Conservation (phyloP, 495 filamentous ascomycete species). For the Terfezia boudieri region DNA sequence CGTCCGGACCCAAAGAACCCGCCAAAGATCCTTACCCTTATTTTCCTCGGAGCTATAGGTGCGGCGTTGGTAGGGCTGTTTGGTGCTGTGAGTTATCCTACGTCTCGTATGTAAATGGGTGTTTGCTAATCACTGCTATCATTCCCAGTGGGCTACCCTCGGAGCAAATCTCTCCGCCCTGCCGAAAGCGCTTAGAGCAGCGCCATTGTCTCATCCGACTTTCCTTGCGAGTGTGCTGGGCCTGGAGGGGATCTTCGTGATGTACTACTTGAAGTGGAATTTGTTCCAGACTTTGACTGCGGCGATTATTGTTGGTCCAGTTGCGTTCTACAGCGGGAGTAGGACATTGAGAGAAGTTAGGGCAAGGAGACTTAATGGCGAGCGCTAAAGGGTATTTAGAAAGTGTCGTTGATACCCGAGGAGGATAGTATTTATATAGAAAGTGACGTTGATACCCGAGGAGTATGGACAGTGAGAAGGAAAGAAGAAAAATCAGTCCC, state of each 20-base stretch:
- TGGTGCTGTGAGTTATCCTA: too few relatives aligned
- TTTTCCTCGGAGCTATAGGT: too few relatives aligned
- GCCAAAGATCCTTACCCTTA: too few relatives aligned
- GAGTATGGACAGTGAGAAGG: too few relatives aligned
- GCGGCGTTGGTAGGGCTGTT: too few relatives aligned
- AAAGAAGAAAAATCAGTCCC: too few relatives aligned
- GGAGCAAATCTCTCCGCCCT: constrained; percentile 74
- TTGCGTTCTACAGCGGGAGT: constrained; percentile 70
- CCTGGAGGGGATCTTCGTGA: constrained; percentile 78
- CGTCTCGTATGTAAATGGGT: neutral
- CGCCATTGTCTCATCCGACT: constrained; percentile 53
- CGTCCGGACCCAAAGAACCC: constrained; percentile 6
- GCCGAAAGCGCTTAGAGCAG: constrained; percentile 42
- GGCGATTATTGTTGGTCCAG: constrained; percentile 38
- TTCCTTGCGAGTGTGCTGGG: constrained; percentile 69
- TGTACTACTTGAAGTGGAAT: constrained; percentile 88
- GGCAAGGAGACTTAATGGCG: constrained; percentile 55
- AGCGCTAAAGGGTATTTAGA: constrained; percentile 29
- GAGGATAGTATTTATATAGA: too few relatives aligned
- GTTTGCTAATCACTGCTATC: constrained; percentile 3
- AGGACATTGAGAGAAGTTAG: constrained; percentile 87
- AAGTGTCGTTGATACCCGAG: too few relatives aligned
- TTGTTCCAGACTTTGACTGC: constrained; percentile 75
- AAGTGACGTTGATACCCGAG: too few relatives aligned
- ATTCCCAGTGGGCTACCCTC: constrained; percentile 45